Evolutionary conservation across 2,329 filamentous ascomycete species (phyloP).

Genomic region (Karstenula rhodostoma): DNA sequence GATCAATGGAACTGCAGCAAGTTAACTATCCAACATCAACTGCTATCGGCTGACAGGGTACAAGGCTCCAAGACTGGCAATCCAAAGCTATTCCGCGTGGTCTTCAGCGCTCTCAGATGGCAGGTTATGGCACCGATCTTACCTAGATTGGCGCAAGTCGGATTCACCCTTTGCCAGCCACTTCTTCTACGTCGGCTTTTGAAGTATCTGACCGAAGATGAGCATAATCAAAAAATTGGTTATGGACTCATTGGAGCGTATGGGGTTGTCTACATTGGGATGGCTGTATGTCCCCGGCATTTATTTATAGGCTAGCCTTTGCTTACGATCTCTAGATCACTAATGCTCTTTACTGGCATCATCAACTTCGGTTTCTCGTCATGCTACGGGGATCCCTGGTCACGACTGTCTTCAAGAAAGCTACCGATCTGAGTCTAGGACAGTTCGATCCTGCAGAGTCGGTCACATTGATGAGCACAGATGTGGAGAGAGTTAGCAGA

Average conservation of each 20-base stretch:
- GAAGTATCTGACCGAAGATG: constrained; percentile 9
- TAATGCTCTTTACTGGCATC: constrained; percentile 36
- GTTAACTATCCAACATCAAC: background rate
- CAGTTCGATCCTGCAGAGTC: constrained; percentile 45
- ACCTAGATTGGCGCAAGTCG: constrained; percentile 13
- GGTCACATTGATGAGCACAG: constrained; percentile 57
- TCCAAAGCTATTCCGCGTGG: background rate
- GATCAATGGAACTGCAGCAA: background rate
- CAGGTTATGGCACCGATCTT: constrained; percentile 9
- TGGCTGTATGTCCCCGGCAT: constrained; percentile 44
- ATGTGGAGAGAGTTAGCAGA: constrained; percentile 55
- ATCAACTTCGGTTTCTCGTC: constrained; percentile 30
- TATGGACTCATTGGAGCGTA: constrained; percentile 56
- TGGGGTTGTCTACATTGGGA: constrained; percentile 52
- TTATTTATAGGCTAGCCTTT: constrained; percentile 16
- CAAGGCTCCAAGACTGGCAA: background rate
- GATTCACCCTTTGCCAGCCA: constrained; percentile 21
- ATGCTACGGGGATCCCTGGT: constrained; percentile 54
- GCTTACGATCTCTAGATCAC: constrained; percentile 36
- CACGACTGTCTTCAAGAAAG: constrained; percentile 61
- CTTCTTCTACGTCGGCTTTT: constrained; percentile 16
- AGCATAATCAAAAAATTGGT: constrained; percentile 39
- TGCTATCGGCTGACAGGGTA: background rate
- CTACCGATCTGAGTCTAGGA: constrained; percentile 42
- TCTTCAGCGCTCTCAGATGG: constrained; percentile 8